Base-by-base conservation (phyloP, 2,329 filamentous ascomycete genomes). In the Chrysoporthe deuterocubensis region DNA sequence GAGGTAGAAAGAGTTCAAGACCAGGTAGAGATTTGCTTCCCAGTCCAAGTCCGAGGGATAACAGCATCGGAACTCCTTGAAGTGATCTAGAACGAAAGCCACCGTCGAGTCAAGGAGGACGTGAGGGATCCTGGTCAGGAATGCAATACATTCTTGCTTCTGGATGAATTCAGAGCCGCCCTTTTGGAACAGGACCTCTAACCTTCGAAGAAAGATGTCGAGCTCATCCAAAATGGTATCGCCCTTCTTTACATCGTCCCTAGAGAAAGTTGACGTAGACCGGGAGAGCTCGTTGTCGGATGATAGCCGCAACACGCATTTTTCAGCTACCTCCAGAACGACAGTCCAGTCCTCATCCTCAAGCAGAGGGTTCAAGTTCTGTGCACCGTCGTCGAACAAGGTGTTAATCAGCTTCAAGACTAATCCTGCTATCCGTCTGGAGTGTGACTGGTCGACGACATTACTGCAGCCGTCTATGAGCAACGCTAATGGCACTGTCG, bases 21-120 rank as follows among this genome's bases (percentile, higher is more conserved):
- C 83, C 37, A 87, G 78, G 18, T 81, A 79, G 65, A 91, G 81
- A 64, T 92, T 91, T 2, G 84, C 79, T 70, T 90, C 84, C 91
- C 91, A 94, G 46, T 87, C 81, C 59, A 84, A 78, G 72, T 92
- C 90, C 0, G 91, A 92, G 2, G 91, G 91, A 57, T 90, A 90
- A 72, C 92, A 91, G 73, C 88, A 89, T 58, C 90, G 84, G 71
- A 91, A 90, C 64, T 92, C 87, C 66, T 85, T 84, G 71, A 90
- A 91, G 74, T 92, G 88, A 57, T 88, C 85, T 56, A 93, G 83
- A 34, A 93, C 85, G 13, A 90, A 81, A 59, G 84, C 85, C 1
- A 86, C 89, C 9, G 88, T 86, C 4, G 86, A 85, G 74, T 93
- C 89, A 6, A 89, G 88, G 9, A 93, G 82, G 46, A 87, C 83